Conservation (phyloP, 1,284 basidiomycete genomes). For the Marasmius tenuissimus region DNA sequence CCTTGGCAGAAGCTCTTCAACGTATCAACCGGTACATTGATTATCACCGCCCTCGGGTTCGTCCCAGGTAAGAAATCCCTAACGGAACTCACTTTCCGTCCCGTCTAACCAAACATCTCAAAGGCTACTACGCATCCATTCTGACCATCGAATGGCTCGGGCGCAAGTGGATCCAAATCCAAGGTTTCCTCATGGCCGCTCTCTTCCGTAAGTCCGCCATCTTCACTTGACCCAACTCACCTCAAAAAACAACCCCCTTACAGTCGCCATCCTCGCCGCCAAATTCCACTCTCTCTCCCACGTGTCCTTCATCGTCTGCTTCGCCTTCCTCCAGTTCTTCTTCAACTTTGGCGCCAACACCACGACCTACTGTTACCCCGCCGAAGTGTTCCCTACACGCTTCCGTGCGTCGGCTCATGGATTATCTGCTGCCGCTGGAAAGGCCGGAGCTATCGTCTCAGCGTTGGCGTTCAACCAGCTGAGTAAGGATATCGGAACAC, state of each 20-base stretch:
- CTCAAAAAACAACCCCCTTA: neutral
- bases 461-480: slow-evolving; percentile 22
- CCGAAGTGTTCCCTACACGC: slow-evolving; percentile 74
- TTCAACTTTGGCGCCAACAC: slow-evolving; percentile 74
- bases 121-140: slow-evolving; percentile 58
- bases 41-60: slow-evolving; percentile 59
- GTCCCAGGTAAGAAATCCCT: slow-evolving; percentile 49
- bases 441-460: slow-evolving; percentile 38
- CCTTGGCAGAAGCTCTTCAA: slow-evolving; percentile 55
- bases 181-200: slow-evolving; percentile 63
- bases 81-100: slow-evolving; percentile 12
- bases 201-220: slow-evolving; percentile 44
- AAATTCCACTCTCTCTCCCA: slow-evolving; percentile 54
- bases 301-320: slow-evolving; percentile 60
- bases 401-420: slow-evolving; percentile 73
- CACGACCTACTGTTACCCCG: slow-evolving; percentile 60
- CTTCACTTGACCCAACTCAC: neutral
- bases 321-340: slow-evolving; percentile 56
- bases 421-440: slow-evolving; percentile 66
- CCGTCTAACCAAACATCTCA: slow-evolving; percentile 20
- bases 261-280: slow-evolving; percentile 54
- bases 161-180: slow-evolving; percentile 62
- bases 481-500: slow-evolving; percentile 41
- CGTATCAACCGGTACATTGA: slow-evolving; percentile 50
- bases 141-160: slow-evolving; percentile 61